These are phyloP conservation scores for Hypomontagnella monticulosa DNA, from an alignment of 495 filamentous ascomycete genomes.

Conservation along the genomic window DNA sequence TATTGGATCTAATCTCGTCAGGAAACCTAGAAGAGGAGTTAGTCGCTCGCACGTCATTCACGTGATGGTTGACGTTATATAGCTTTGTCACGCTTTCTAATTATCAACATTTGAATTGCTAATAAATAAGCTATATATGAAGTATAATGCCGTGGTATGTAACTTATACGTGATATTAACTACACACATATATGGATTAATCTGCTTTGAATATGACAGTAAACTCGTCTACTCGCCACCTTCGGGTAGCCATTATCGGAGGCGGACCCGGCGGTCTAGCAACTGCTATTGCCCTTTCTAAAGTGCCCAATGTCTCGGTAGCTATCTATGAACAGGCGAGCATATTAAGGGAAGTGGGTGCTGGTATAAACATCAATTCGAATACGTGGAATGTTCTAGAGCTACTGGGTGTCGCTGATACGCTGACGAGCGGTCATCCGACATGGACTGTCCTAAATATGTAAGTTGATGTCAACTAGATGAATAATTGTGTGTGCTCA, in stretches of 20 bases:
- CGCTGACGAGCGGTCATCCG: constrained; percentile 46
- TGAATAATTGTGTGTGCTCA: constrained; percentile 7
- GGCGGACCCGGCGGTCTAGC: constrained; percentile 60
- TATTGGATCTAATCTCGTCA: constrained; percentile 21
- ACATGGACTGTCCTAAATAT: constrained; percentile 45
- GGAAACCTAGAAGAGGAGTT: not conserved
- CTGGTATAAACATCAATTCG: constrained; percentile 56
- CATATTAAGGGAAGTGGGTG: constrained; percentile 59
- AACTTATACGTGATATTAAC: no score
- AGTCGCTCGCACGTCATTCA: constrained; percentile 40
- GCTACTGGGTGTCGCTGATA: constrained; percentile 55
- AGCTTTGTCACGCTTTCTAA: constrained; percentile 39
- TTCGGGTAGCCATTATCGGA: constrained; percentile 54
- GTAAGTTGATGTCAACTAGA: constrained; percentile 32
- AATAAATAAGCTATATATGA: no score
- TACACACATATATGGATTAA: no score
- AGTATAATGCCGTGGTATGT: not conserved
- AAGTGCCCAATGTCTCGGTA: constrained; percentile 55
- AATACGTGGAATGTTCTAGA: constrained; percentile 59
- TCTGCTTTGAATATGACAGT: constrained; percentile 27
- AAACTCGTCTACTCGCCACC: constrained; percentile 9
- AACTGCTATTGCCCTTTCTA: constrained; percentile 59
- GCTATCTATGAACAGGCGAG: constrained; percentile 60
- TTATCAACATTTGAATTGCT: not conserved
- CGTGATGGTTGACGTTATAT: constrained; percentile 43